Base-by-base conservation (phyloP, 176 grass and related monocot species). In the Triticum timopheevii region DNA sequence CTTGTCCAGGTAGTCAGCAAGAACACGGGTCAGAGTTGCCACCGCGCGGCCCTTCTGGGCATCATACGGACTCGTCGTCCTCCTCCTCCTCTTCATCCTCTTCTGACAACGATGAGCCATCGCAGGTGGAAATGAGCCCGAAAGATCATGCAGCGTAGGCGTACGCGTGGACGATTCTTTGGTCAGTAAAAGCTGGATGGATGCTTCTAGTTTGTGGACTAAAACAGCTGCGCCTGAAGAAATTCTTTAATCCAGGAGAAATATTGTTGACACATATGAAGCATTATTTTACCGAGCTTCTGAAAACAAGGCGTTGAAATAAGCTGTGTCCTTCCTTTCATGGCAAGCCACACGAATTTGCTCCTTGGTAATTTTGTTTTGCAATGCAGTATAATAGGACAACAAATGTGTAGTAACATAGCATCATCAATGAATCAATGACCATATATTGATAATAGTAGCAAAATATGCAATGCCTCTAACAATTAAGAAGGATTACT, bases 11-110 rank as follows among this genome's bases (percentile, higher is more conserved):
- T 85, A 85, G 39, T 85, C 62, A 58, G 33, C 79, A 86, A 79
- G 90, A 92, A 56, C 82, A 68, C 20, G 86, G 15, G 45, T 24
- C 67, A 17, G 89, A 90, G 10, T 40, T 91, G 39, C 85, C 89
- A 38, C 89, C 89, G 1, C 89, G 69, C 75, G 89, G 69, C 15
- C 85, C 85, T 64, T 35, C 88, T 80, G 89, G 85, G 38, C 66
- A 87, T 49, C 77, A 81, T 69, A 39, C 49, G 1, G 85, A 80
- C 30, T 80, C 73, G 7, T 87, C 83, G 4, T 69, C 78, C 5
- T 47, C 45, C 45, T 47, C 45, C 45, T 80, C 79, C 24, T 66
- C 73, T 30, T 65, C 73, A 31, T 76, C 74, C 27, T 81, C 79
- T 81, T 81, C 79, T 33, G 79, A 81, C 44, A 67, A 42, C 6